Conservation (phyloP, 345 rosid species). For the Populus alba region DNA sequence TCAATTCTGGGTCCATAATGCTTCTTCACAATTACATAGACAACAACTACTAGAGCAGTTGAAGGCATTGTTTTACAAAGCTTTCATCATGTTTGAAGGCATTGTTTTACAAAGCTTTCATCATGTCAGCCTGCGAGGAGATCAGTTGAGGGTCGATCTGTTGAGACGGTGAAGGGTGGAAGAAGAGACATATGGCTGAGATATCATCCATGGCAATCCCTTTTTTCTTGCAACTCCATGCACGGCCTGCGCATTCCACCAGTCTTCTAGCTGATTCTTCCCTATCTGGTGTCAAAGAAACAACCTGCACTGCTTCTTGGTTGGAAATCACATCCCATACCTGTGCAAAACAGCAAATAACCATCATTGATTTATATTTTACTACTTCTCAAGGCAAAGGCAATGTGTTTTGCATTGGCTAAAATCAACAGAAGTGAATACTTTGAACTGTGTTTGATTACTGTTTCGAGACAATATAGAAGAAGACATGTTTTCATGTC, state of each 20-base stretch:
- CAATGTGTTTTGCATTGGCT: too few relatives aligned
- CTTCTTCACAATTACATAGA: too few relatives aligned
- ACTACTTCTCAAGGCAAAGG: too few relatives aligned
- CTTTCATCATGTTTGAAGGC: background rate
- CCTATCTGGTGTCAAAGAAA: slow-evolving; percentile 46
- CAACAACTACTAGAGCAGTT: too few relatives aligned
- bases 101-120: too few relatives aligned
- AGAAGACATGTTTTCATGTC: too few relatives aligned
- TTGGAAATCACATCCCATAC: slow-evolving; percentile 88
- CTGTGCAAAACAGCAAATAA: slow-evolving; percentile 22
- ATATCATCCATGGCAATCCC: slow-evolving; percentile 81
- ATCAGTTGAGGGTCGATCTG: slow-evolving; percentile 1
- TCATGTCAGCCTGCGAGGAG: background rate
- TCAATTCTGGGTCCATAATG: too few relatives aligned
- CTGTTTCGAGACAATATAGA: too few relatives aligned
- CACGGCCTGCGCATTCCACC: slow-evolving; percentile 60
- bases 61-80: too few relatives aligned
- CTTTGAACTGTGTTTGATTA: too few relatives aligned
- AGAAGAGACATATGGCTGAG: slow-evolving; percentile 82
- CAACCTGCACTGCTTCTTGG: slow-evolving; percentile 75
- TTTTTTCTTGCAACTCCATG: slow-evolving; percentile 67
- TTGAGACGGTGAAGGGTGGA: slow-evolving; percentile 28
- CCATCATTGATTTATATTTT: too few relatives aligned
- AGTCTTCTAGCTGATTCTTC: slow-evolving; percentile 62
- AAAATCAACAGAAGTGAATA: too few relatives aligned